Base-by-base conservation (phyloP, 768 basidiomycete genomes). In the Peribolospora kevripleyi region DNA sequence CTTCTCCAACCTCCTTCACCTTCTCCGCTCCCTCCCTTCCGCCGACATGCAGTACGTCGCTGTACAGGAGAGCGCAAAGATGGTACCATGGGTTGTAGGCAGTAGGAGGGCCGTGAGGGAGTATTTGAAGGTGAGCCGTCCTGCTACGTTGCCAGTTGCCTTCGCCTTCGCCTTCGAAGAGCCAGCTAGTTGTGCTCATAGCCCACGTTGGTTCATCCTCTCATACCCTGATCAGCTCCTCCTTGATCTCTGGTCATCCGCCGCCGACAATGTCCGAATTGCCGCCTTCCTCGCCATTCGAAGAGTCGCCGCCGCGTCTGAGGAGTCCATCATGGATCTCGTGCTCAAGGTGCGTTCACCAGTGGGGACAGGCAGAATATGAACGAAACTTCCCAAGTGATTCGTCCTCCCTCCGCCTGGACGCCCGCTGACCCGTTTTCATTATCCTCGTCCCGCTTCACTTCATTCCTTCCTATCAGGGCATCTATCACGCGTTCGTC, bases 401-500 rank as follows among this genome's bases (percentile, higher is more conserved):
- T 3, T 48, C 45, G 4, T 43, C n/a, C n/a, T n/a, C n/a, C n/a
- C n/a, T n/a, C n/a, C n/a, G n/a, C n/a, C n/a, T n/a, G n/a, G 25
- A n/a, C 36, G 14, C n/a, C 7, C 45, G 14, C 25, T 36, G 47
- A 40, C 50, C 43, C 57, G 10, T 50, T 43, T 51, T 48, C 48
- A 25, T 25, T 25, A 48, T 52, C 47, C 14, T 48, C 25, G 25
- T 25, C 25, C 49, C 52, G 41, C 10, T 50, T 46, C 25, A 25
- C 25, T 25, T 25, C 25, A 25, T 25, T 25, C 25, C 25, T 25
- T 25, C 25, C 25, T 25, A 25, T 25, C 57, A 91, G 86, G 82
- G 80, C 59, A 79, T 79, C n/a, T 98, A 98, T 69, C 73, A 84
- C 48, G 76, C 83, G 11, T 71, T 98, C 39, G 76, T 95, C 50